Evolutionary conservation across 2,329 filamentous ascomycete species (phyloP).

Genomic region (Cordyceps militaris): DNA sequence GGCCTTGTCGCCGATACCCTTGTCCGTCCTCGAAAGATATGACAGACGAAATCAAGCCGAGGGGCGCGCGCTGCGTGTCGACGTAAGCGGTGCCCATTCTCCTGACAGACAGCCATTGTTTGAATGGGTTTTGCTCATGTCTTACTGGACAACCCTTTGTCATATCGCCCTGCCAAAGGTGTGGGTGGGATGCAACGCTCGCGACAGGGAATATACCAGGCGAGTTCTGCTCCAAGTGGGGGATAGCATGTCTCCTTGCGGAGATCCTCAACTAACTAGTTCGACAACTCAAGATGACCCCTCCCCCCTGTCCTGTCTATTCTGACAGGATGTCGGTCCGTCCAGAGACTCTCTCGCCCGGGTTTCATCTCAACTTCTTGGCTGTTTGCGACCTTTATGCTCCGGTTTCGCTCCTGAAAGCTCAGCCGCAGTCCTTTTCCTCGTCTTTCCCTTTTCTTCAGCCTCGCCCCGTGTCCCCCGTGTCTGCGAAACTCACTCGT

Average conservation of each 20-base stretch:
- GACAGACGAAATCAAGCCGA: constrained; percentile 1
- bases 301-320: not conserved
- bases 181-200: not conserved
- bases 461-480: not conserved
- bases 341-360: not conserved
- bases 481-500: not conserved
- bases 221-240: not conserved
- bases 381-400: not conserved
- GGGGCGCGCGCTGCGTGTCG: not conserved
- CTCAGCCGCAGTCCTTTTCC: no score
- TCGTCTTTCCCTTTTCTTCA: not conserved
- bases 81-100: not conserved
- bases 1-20: constrained; percentile 3
- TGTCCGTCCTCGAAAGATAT: constrained; percentile 5
- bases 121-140: not conserved
- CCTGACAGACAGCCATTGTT: not conserved
- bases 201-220: not conserved
- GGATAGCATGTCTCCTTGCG: constrained; percentile 2
- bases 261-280: not conserved
- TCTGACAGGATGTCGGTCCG: not conserved
- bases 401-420: not conserved
- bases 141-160: not conserved
- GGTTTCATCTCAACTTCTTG: constrained; percentile 10
- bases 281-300: not conserved
- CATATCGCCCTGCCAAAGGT: not conserved